Evolutionary conservation across 129 eudicot genomes (phyloP), one percentile per base, ranked within the genome.

Genomic region (Centrapalus pauciflorus): DNA sequence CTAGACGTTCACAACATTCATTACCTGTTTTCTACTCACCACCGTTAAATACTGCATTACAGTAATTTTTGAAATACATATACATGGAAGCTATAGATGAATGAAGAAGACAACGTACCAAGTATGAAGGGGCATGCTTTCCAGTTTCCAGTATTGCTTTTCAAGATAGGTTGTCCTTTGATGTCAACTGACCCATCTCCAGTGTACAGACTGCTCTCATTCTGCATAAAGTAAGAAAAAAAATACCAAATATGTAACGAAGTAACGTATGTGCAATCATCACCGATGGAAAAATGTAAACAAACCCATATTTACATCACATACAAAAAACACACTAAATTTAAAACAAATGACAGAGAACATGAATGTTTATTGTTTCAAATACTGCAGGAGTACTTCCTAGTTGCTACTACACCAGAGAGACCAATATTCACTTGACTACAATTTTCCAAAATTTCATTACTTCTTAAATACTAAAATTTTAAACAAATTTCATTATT

Each of bases 91-190:
- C 6, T 7, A 17, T 17, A 17, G 14, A 58, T n/a, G 64, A 29
- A 29, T 4, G 43, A 4, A n/a, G 21, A 38, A 8, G 4, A 24
- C 20, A 11, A 10, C 2, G 7, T 73, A 87, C 95, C 95, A 52
- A 87, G 85, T 81, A 87, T 87, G 33, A 78, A 87, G 46, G 88
- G 88, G 79, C 90, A 87, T 13, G 95, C 95, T 81, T 77, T 87
- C 95, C 95, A 87, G 43, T 76, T 87, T 56, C 95, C 95, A 5
- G 95, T 87, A 12, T 84, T 79, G 58, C 84, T 84, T 69, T 77
- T 87, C 61, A 81, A 59, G 32, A 81, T 90, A 26, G 85, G 90
- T 34, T 71, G 81, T 24, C 90, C 90, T 55, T 84, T 82, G 35
- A 81, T 49, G 67, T 87, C 88, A 14, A 79, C 85, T n/a, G 90